Base-by-base conservation (phyloP, 768 basidiomycete genomes). In the Lactifluus subvellereus region DNA sequence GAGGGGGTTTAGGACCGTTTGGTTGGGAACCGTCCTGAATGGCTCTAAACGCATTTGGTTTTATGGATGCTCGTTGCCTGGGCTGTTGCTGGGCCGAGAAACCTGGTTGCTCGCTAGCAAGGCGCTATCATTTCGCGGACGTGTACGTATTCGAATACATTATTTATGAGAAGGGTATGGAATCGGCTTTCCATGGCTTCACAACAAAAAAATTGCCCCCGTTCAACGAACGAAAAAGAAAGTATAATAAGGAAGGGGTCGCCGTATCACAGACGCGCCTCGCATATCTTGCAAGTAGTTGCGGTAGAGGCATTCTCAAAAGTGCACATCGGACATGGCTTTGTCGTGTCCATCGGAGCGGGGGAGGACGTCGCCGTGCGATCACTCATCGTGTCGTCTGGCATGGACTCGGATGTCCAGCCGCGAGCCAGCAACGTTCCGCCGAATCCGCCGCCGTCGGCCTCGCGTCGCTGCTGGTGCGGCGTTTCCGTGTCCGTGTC, bases 391-490 rank as follows among this genome's bases (percentile, higher is more conserved):
- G 61, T 67, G 52, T 66, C 61, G 16, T 67, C 66, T 6, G 61
- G 52, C 54, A 58, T 10, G 0, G 64, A 70, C 64, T 78, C 74
- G 54, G 75, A 72, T 57, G 56, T 72, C 71, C 66, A 60, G 13
- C 38, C 81, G 47, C 67, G 77, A 50, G 82, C 82, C 37, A 91
- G 78, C 49, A 91, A 71, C 27, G 90, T 92, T 30, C 90, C 89
- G 56, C 81, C 80, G 71, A 92, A 92, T 3, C 86, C 90, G 66
- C 77, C 78, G 13, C 80, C 85, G 73, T 89, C 87, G 53, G 81
- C 79, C 60, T 78, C 76, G 61, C 77, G 76, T 68, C 76, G 78
- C 69, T 77, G 78, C 69, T 77, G 78, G 47, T 67, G 69, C 33
- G 73, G 71, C 57, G 70, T 72, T 40, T 77, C 76, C 9, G 76